Evolutionary conservation across 2,329 filamentous ascomycete genomes (phyloP).

Genomic region (Penicillium thymicola): DNA sequence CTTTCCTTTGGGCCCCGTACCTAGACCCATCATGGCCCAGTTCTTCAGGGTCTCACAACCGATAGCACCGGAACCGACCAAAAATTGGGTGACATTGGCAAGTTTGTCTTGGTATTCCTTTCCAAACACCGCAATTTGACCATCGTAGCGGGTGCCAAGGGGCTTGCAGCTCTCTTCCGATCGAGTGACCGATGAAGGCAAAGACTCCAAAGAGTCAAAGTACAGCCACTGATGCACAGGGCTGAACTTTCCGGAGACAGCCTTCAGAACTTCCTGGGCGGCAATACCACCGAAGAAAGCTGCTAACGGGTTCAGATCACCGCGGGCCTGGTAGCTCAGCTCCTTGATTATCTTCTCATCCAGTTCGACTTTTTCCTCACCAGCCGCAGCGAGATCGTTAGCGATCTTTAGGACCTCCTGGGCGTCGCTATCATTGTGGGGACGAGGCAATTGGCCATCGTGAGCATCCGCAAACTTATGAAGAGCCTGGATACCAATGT

Average conservation of each 20-base stretch:
- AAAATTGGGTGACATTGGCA: conserved; percentile 82
- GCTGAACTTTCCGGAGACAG: conserved; percentile 95
- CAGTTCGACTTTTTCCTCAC: conserved; percentile 72
- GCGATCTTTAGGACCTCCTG: conserved; percentile 71
- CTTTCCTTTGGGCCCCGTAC: conserved; percentile 79
- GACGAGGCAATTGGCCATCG: conserved; percentile 68
- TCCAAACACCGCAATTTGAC: conserved; percentile 94
- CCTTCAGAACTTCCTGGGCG: conserved; percentile 93
- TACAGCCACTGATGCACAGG: conserved; percentile 96
- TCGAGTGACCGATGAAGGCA: conserved; percentile 70
- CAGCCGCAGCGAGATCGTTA: conserved; percentile 64
- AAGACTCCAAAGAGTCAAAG: conserved; percentile 94
- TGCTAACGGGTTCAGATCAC: conserved; percentile 87
- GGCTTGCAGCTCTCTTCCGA: conserved; percentile 88
- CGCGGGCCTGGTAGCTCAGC: conserved; percentile 88
- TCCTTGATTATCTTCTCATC: conserved; percentile 92
- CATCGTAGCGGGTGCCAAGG: conserved; percentile 82
- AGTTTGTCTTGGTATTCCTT: conserved; percentile 92
- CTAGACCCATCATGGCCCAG: conserved; percentile 98
- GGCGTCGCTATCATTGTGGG: conserved; percentile 83
- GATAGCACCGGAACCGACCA: conserved; percentile 94
- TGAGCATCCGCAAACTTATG: conserved; percentile 78
- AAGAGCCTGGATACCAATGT: conserved; percentile 87
- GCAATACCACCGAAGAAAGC: conserved; percentile 92
- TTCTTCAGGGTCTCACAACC: conserved; percentile 99